These are phyloP conservation scores for Dentiscutata heterogama DNA, from an alignment of 371 early-diverging fungal species.

Conservation along the genomic window DNA sequence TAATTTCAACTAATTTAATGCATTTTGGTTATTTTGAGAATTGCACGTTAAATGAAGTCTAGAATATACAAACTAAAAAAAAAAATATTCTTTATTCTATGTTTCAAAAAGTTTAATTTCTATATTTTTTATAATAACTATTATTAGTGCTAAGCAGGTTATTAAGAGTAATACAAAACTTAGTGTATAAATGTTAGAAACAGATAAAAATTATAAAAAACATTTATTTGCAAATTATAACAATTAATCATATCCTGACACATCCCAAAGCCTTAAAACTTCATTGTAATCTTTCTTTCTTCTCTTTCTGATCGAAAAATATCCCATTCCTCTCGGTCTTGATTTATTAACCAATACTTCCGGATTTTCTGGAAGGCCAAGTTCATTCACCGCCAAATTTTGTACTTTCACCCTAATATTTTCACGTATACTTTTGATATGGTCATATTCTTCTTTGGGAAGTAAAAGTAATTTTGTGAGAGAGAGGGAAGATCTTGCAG, in stretches of 20 bases:
- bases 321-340: slow-evolving; percentile 29
- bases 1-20: too few relatives aligned
- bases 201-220: too few relatives aligned
- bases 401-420: background rate
- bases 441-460: background rate
- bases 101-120: too few relatives aligned
- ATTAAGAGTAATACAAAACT: too few relatives aligned
- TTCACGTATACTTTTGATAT: background rate
- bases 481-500: background rate
- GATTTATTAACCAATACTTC: slow-evolving; percentile 2
- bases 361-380: slow-evolving; percentile 20
- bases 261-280: slow-evolving; percentile 31
- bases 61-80: too few relatives aligned
- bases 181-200: too few relatives aligned
- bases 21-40: too few relatives aligned
- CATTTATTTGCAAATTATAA: background rate
- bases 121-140: too few relatives aligned
- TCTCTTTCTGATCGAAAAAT: slow-evolving; percentile 16
- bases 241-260: slow-evolving; percentile 6
- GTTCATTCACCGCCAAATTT: slow-evolving; percentile 3
- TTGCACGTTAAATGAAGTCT: too few relatives aligned
- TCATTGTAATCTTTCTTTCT: slow-evolving; percentile 36
- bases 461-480: slow-evolving; percentile 18
- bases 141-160: too few relatives aligned
- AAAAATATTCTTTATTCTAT: too few relatives aligned